Evolutionary conservation across 192 early-diverging fungal species (phyloP).

Genomic region (Entomortierella lignicola): DNA sequence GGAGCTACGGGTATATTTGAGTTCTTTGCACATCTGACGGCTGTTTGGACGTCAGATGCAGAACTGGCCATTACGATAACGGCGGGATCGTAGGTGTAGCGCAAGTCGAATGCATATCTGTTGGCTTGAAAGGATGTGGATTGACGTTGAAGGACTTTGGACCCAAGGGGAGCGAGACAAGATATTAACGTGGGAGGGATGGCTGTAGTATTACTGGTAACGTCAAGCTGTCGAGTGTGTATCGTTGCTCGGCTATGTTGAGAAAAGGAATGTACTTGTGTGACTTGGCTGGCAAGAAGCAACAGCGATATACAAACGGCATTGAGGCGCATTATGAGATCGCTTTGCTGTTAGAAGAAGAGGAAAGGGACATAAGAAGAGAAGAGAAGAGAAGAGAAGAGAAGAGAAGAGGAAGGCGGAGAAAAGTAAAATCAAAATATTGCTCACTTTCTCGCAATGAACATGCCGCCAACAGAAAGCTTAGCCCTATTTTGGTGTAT

Average conservation of each 20-base stretch:
- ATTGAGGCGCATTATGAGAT: background rate
- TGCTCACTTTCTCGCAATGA: too few species aligned
- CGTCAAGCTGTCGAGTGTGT: too few species aligned
- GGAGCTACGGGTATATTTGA: constrained; percentile 45
- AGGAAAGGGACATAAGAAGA: background rate
- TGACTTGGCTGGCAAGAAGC: background rate
- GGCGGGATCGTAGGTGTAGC: constrained; percentile 30
- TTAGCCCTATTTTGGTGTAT: too few species aligned
- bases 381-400: too few species aligned
- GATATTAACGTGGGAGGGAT: background rate
- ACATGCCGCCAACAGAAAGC: too few species aligned
- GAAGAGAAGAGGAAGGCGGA: too few species aligned
- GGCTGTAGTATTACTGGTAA: too few species aligned
- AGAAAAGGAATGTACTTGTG: background rate
- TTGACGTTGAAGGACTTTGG: constrained; percentile 20
- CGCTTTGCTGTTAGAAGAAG: background rate
- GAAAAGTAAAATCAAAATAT: too few species aligned
- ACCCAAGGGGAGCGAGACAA: constrained; percentile 22
- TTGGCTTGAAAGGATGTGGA: constrained; percentile 10
- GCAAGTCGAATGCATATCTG: constrained; percentile 29
- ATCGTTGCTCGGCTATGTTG: too few species aligned
- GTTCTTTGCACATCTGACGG: constrained; percentile 48
- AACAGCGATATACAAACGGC: background rate
- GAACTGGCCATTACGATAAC: constrained; percentile 30
- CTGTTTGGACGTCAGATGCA: constrained; percentile 15